A percentile compares a stretch with the other conserved stretches of the same genome.
Conservation (phyloP, 2,329 filamentous ascomycete genomes). For the Dactylellina cionopaga region DNA sequence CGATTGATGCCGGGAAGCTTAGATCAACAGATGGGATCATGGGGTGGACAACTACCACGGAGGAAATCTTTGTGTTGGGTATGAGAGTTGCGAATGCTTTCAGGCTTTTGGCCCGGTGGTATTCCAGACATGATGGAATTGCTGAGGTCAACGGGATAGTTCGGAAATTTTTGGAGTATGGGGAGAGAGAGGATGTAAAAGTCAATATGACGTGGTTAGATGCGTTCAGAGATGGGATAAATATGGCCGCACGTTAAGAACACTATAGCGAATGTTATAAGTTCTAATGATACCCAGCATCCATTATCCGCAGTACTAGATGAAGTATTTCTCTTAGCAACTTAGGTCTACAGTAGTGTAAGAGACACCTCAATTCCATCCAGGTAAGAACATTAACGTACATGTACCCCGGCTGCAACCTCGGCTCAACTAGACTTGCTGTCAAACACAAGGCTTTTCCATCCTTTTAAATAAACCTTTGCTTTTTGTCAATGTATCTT, state of each 20-base stretch:
- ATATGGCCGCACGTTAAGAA: not conserved
- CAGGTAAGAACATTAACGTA: conserved; percentile 35
- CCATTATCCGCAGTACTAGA: no score
- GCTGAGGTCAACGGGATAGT: conserved; percentile 1
- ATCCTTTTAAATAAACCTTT: no score
- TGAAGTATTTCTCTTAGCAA: no score
- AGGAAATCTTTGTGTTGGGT: conserved; percentile 46
- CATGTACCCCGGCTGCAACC: conserved; percentile 7
- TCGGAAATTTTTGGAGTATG: conserved; percentile 28
- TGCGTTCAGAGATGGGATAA: not conserved
- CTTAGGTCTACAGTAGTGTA: no score
- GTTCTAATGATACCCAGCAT: not conserved
- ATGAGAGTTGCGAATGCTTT: conserved; percentile 39
- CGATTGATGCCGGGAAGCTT: conserved; percentile 33
- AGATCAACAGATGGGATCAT: conserved; percentile 41
- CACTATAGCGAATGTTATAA: not conserved
- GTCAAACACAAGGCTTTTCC: conserved; percentile 39
- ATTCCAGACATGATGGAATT: not conserved
- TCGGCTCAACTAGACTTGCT: no score
- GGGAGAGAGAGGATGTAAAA: conserved; percentile 37
- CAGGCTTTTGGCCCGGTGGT: conserved; percentile 14
- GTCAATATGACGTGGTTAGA: conserved; percentile 40
- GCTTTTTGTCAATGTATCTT: conserved; percentile 9
- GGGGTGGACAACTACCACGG: conserved; percentile 48
- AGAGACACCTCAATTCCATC: no score